phyloP scores from a whole-genome alignment of 495 filamentous ascomycete genomes.

The Aspergillus avenaceus region DNA sequence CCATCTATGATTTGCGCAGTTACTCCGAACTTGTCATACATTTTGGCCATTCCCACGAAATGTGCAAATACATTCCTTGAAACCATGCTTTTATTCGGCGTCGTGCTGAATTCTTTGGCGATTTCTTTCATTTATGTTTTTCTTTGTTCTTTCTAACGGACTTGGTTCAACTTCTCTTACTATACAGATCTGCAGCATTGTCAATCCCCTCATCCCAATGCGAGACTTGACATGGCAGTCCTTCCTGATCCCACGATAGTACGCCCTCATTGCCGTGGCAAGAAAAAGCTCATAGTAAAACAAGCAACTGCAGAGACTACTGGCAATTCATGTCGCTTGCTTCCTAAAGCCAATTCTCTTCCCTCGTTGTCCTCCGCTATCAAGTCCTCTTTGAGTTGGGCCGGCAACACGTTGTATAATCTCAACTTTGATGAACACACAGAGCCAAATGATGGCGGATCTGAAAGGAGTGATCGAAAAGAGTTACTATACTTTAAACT shows the following conservation, averaged over 20 bases:
- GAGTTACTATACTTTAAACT: slow-evolving; percentile 60
- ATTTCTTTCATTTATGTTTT: background rate
- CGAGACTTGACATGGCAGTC: slow-evolving; percentile 28
- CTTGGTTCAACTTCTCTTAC: too few relatives aligned
- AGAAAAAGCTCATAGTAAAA: slow-evolving; percentile 11
- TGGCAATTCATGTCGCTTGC: slow-evolving; percentile 11
- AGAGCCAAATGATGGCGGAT: slow-evolving; percentile 48
- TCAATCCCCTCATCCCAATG: background rate
- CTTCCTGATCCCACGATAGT: slow-evolving; percentile 32
- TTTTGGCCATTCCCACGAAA: background rate
- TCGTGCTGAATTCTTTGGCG: background rate
- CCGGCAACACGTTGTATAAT: slow-evolving; percentile 41
- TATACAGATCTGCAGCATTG: too few relatives aligned
- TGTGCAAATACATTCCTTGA: background rate
- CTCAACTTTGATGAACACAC: slow-evolving; percentile 54
- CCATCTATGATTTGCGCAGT: background rate
- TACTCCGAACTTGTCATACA: background rate
- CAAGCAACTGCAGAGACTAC: slow-evolving; percentile 1
- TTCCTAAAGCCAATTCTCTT: slow-evolving; percentile 27
- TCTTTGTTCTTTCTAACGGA: background rate
- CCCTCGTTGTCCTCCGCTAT: slow-evolving; percentile 35
- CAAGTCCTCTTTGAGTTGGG: slow-evolving; percentile 35
- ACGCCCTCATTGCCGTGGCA: slow-evolving; percentile 24
- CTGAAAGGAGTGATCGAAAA: slow-evolving; percentile 53
- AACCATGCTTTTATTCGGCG: background rate